Evolutionary conservation across 495 filamentous ascomycete species (phyloP).

Genomic region (Venustampulla echinocandica): DNA sequence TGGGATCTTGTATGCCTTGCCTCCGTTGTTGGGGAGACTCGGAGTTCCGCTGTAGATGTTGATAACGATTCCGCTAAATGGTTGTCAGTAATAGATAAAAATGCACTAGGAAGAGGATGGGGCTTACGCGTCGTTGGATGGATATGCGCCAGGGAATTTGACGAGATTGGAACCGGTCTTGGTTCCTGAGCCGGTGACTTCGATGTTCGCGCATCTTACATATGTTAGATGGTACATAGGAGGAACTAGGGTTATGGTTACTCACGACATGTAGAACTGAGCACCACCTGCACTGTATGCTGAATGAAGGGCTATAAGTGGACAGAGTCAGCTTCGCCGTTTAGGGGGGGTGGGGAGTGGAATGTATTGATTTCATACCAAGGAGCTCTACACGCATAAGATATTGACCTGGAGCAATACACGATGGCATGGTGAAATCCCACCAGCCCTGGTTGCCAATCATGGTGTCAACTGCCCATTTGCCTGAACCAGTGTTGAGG

Average conservation of each 20-base stretch:
- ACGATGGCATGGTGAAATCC: slow-evolving; percentile 35
- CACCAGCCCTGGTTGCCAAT: slow-evolving; percentile 25
- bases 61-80: slow-evolving; percentile 33
- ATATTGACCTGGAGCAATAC: slow-evolving; percentile 38
- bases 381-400: slow-evolving; percentile 42
- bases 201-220: slow-evolving; percentile 41
- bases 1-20: slow-evolving; percentile 35
- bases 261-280: slow-evolving; percentile 36
- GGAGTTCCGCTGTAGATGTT: slow-evolving; percentile 40
- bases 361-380: neutral
- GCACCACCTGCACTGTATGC: slow-evolving; percentile 31
- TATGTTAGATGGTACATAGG: neutral
- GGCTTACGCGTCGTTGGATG: slow-evolving; percentile 32
- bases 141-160: slow-evolving; percentile 46
- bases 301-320: slow-evolving; percentile 35
- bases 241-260: neutral
- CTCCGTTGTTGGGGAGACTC: slow-evolving; percentile 28
- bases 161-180: slow-evolving; percentile 38
- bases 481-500: slow-evolving; percentile 5
- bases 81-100: neutral
- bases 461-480: slow-evolving; percentile 14
- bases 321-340: neutral
- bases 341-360: neutral
- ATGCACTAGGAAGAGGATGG: neutral
- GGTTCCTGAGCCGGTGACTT: slow-evolving; percentile 37